Base-by-base conservation (phyloP, 768 basidiomycete species). In the Suillus occidentalis region DNA sequence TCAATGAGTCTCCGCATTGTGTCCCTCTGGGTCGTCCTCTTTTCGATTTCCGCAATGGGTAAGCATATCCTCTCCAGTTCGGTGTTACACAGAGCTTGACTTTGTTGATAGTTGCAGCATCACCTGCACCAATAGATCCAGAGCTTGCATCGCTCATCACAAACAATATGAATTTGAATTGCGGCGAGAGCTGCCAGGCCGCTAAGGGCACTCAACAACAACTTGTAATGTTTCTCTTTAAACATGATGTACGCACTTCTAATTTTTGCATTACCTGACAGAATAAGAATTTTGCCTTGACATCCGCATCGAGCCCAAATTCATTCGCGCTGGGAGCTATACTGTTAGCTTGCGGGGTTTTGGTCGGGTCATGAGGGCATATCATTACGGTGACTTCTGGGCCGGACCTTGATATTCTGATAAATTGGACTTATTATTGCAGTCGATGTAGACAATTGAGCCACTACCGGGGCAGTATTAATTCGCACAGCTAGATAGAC, bases 81-180 rank as follows among this genome's bases (percentile, higher is more conserved):
- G 4, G 0, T 22, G 8, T 12, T 36, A 5, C 1, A 37, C 57
- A 61, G 31, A 67, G 39, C 14, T 34, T 39, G 39, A 50, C 60
- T 43, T 56, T 40, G 3, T 4, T 14, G n/a, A 47, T 7, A 76
- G 75, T n/a, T 28, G 53, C 63, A 36, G 66, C 75, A 9, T 69
- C 75, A 0, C 75, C 74, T 20, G 66, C 67, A 16, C 73, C 73
- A 13, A 68, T 75, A 63, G 74, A 75, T 39, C 14, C 71, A 6
- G 28, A 2, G 2, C 36, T 72, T n/a, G 49, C 72, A 8, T 14
- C 62, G 5, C 47, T 70, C 62, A 13, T 75, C 6, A 60, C 66
- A 28, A 76, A 63, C 50, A 76, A 77, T 63, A 60, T 67, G 25
- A 72, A 74, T 34, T 61, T 73, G 13, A 67, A 52, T 16, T 76